Evolutionary conservation across 2,329 filamentous ascomycete genomes (phyloP).

Genomic region (Metarhizium rileyi): DNA sequence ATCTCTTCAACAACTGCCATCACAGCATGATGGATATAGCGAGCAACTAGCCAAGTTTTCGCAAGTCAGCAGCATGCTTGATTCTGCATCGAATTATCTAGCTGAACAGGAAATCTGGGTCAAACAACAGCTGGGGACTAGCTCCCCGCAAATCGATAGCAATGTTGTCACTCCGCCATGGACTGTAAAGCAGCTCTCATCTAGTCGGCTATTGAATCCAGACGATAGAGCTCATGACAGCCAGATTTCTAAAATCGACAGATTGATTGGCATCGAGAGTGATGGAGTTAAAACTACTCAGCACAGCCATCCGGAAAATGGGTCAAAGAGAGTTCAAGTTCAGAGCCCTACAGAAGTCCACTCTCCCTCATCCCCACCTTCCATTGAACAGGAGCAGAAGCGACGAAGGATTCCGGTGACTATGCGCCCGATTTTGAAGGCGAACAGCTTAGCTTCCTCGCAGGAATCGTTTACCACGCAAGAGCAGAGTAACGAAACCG

Average conservation of each 20-base stretch:
- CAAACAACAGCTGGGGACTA: slow-evolving; percentile 12
- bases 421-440: slow-evolving; percentile 26
- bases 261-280: background rate
- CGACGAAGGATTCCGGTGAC: slow-evolving; percentile 20
- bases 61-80: slow-evolving; percentile 18
- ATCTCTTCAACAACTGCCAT: slow-evolving; percentile 13
- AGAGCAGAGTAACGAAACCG: background rate
- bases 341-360: slow-evolving; percentile 7
- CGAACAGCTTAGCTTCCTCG: slow-evolving; percentile 1
- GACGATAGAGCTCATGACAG: background rate
- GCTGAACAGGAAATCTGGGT: slow-evolving; percentile 20
- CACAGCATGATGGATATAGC: slow-evolving; percentile 16
- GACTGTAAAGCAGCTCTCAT: background rate
- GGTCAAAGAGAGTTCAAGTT: slow-evolving; percentile 6
- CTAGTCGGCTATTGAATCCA: background rate
- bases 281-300: background rate
- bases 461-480: slow-evolving; percentile 7
- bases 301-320: background rate
- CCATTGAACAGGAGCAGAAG: slow-evolving; percentile 26
- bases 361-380: slow-evolving; percentile 19
- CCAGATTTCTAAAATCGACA: background rate
- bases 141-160: background rate
- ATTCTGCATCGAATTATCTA: slow-evolving; percentile 20
- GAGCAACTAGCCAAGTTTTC: slow-evolving; percentile 16
- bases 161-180: background rate